A percentile compares a stretch with the other conserved stretches of the same genome.
phyloP scores from a whole-genome alignment of 2,329 filamentous ascomycete genomes.

The Botrytis porri region DNA sequence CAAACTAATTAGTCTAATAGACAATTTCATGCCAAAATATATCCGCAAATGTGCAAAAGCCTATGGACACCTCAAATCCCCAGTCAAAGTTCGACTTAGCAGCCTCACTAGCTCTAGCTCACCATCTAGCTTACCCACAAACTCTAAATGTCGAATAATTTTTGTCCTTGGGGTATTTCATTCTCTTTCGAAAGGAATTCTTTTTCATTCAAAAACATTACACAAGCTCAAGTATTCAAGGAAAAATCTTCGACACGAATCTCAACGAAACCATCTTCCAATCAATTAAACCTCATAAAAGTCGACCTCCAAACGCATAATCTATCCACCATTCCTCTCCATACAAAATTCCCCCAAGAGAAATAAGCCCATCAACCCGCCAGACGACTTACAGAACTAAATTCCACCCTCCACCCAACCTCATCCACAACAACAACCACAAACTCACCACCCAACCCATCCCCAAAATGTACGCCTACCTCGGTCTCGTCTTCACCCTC shows the following conservation, averaged over 20 bases:
- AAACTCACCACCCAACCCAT: neutral
- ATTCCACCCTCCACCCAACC: neutral
- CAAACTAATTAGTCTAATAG: neutral
- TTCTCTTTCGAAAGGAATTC: neutral
- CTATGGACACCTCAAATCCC: neutral
- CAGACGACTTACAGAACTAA: no score
- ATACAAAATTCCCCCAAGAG: neutral
- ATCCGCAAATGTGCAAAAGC: neutral
- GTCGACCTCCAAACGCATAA: no score
- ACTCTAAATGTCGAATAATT: neutral
- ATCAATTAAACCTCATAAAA: neutral
- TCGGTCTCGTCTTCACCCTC: neutral
- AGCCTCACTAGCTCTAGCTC: neutral
- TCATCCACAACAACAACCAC: neutral
- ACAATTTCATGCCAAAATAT: neutral
- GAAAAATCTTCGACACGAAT: neutral
- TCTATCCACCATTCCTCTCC: accelerated
- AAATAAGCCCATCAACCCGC: neutral
- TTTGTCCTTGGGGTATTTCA: neutral
- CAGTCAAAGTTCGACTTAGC: neutral
- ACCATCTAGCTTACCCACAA: neutral
- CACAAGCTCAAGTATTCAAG: no score
- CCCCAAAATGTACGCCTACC: neutral
- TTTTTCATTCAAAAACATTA: neutral
- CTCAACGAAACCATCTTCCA: no score